phyloP scores from a whole-genome alignment of 805 yeast species.

The Candida adriatica region DNA sequence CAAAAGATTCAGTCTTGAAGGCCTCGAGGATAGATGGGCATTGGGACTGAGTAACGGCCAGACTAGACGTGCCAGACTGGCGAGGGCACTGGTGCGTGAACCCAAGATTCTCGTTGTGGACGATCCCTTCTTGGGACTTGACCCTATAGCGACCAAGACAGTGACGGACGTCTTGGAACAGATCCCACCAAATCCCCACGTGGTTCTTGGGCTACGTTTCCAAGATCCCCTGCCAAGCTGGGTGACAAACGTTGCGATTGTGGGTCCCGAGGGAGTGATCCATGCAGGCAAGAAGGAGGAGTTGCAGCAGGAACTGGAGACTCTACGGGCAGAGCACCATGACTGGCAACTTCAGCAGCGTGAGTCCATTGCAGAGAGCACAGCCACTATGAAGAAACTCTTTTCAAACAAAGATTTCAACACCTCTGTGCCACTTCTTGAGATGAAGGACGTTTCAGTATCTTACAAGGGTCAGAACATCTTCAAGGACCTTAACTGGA shows the following conservation, averaged over 20 bases:
- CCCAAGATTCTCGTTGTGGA: slow-evolving; percentile 72
- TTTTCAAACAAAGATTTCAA: slow-evolving; percentile 12
- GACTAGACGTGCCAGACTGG: slow-evolving; percentile 82
- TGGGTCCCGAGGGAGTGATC: slow-evolving; percentile 46
- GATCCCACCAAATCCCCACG: slow-evolving; percentile 41
- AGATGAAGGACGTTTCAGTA: slow-evolving; percentile 58
- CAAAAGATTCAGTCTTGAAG: slow-evolving; percentile 44
- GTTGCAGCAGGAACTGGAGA: slow-evolving; percentile 19
- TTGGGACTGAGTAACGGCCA: slow-evolving; percentile 92
- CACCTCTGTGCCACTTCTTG: slow-evolving; percentile 28
- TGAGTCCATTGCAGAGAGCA: slow-evolving; percentile 11
- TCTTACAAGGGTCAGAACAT: slow-evolving; percentile 58
- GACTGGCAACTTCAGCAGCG: slow-evolving; percentile 9
- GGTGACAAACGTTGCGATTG: slow-evolving; percentile 67
- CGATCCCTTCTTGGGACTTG: slow-evolving; percentile 90
- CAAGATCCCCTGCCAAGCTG: slow-evolving; percentile 77
- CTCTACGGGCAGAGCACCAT: slow-evolving; percentile 16
- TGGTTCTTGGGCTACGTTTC: slow-evolving; percentile 68
- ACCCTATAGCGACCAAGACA: slow-evolving; percentile 57
- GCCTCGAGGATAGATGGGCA: slow-evolving; percentile 65
- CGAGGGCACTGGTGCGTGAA: slow-evolving; percentile 56
- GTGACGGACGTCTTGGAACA: slow-evolving; percentile 49
- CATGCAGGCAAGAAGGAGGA: slow-evolving; percentile 38
- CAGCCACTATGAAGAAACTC: slow-evolving; percentile 12
- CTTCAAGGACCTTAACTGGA: slow-evolving; percentile 57